A percentile compares a stretch with the other conserved stretches of the same genome.
These are phyloP conservation scores for Zea mays DNA, from an alignment of 176 grass and related monocot genomes.

Conservation along the genomic window DNA sequence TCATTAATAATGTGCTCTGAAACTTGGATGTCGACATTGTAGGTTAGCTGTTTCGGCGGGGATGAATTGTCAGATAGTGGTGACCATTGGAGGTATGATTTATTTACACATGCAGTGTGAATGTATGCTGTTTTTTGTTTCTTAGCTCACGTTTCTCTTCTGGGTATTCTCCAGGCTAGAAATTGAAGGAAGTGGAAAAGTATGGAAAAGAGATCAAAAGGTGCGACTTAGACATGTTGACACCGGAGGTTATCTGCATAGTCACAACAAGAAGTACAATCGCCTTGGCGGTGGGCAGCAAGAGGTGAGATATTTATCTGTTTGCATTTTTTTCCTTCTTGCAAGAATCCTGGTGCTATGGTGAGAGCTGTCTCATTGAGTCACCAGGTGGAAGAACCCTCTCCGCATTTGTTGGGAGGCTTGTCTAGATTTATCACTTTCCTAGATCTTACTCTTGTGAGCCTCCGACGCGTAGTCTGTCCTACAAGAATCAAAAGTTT, in stretches of 20 bases:
- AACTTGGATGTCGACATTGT: conserved; percentile 32
- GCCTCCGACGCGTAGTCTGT: no score
- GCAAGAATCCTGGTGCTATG: not conserved
- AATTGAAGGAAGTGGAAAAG: conserved; percentile 66
- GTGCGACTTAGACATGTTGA: conserved; percentile 71
- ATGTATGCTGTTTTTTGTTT: not conserved
- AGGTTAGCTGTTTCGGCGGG: conserved; percentile 82
- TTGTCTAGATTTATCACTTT: no score
- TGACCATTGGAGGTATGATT: conserved; percentile 68
- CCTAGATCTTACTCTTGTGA: no score
- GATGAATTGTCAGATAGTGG: conserved; percentile 64
- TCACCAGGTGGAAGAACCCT: no score
- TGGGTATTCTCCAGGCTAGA: conserved; percentile 52
- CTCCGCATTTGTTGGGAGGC: no score
- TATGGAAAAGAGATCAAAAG: conserved; percentile 68
- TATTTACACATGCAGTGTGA: conserved; percentile 1
- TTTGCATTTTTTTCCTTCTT: conserved; percentile 10
- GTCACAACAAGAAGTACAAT: conserved; percentile 81
- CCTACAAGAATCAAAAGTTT: not conserved
- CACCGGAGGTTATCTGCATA: conserved; percentile 72
- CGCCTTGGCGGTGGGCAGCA: conserved; percentile 80
- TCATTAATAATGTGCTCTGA: conserved; percentile 13
- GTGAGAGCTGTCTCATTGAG: no score
- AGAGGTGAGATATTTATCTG: conserved; percentile 52
- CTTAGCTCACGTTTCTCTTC: conserved; percentile 11